Base-by-base conservation (phyloP, 2,329 filamentous ascomycete species). In the Teratosphaeria epicoccoides region DNA sequence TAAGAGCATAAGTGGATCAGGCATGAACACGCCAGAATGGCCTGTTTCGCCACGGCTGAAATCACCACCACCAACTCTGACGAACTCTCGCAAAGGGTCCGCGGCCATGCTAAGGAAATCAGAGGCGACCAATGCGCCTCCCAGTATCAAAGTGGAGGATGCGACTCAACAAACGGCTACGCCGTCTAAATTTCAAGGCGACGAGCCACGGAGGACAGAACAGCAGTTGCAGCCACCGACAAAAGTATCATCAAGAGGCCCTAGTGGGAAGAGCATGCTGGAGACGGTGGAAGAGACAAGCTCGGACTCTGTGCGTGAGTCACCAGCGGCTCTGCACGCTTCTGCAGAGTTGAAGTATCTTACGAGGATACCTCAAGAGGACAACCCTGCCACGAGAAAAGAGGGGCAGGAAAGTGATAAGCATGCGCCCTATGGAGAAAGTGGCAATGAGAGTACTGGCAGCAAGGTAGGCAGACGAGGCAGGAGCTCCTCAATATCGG, bases 1-100 rank as follows among this genome's bases (percentile, higher is more conserved):
- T 78, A 84, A 62, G 88, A 89, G 67, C 71, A 73, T 55, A 64
- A 68, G 47, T 66, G 69, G 67, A 20, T 66, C 66, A 51, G 70
- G 70, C 46, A 71, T 73, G 50, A 72, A 62, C 52, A 77, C 77
- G 49, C 81, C 81, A 56, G 79, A 84, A 69, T 91, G 87, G 86
- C 85, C 87, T 24, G 71, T 85, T 55, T 90, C 87, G 46, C 87
- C 87, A 45, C 79, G 87, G 56, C 68, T 93, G 57, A 85, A 84
- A 66, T 63, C 87, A 6, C 87, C 87, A 50, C 85, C 87, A 20
- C 85, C 86, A 11, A 65, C 72, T 33, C 62, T 65, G 49, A 67
- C 69, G 3, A 69, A 64, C 49, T 74, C 71, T 25, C 67, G 72
- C 65, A 65, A 69, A 50, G 71, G 72, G 55, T 75, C 73, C 22